Percentiles rank a stretch among this genome's conserved stretches.
These are phyloP conservation scores for Taphrina deformans DNA, from an alignment of 1,139 yeast genomes.

Conservation along the genomic window DNA sequence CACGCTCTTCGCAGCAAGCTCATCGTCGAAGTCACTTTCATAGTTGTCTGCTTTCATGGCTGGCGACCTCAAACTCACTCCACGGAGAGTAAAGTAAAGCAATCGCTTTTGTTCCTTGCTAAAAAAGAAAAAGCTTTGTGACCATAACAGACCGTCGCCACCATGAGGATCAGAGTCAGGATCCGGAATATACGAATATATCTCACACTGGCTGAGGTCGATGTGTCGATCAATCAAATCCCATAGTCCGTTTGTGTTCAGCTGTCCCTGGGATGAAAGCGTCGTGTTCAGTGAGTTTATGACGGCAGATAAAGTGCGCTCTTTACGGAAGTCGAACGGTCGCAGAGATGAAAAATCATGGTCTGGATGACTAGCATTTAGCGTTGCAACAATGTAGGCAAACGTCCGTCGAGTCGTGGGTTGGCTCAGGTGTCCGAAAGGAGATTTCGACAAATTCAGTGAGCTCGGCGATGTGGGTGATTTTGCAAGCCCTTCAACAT, in stretches of 20 bases:
- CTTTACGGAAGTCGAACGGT: slow-evolving; percentile 76
- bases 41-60: slow-evolving; percentile 19
- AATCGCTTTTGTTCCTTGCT: slow-evolving; percentile 90
- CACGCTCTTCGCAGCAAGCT: slow-evolving; percentile 20
- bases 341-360: slow-evolving; percentile 87
- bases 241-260: slow-evolving; percentile 71
- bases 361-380: slow-evolving; percentile 92
- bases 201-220: slow-evolving; percentile 54
- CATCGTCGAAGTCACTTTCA: slow-evolving; percentile 27
- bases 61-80: slow-evolving; percentile 41
- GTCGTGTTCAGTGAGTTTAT: slow-evolving; percentile 76
- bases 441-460: slow-evolving; percentile 53
- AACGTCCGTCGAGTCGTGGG: slow-evolving; percentile 82
- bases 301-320: slow-evolving; percentile 54
- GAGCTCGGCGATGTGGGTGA: slow-evolving; percentile 31
- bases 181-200: slow-evolving; percentile 35
- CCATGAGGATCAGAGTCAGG: slow-evolving; percentile 33
- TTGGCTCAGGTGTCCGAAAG: slow-evolving; percentile 89
- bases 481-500: slow-evolving; percentile 28
- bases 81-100: slow-evolving; percentile 67
- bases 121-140: slow-evolving; percentile 86
- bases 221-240: slow-evolving; percentile 81
- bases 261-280: slow-evolving; percentile 60
- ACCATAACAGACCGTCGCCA: slow-evolving; percentile 75
- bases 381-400: slow-evolving; percentile 84